phyloP scores from a whole-genome alignment of 2,329 filamentous ascomycete genomes.

The Diaporthe amygdali region DNA sequence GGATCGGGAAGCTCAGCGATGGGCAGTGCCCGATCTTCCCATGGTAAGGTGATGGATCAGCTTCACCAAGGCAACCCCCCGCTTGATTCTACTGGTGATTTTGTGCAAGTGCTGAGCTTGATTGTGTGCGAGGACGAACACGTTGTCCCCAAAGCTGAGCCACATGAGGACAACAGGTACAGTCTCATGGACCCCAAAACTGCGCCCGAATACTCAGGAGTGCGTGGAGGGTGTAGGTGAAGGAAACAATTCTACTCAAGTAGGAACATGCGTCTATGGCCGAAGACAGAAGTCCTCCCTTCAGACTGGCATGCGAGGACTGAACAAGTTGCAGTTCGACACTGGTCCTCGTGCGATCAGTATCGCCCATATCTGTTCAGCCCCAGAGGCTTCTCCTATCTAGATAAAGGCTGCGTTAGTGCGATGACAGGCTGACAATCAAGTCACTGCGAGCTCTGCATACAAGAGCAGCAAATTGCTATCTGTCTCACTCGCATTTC shows the following conservation, averaged over 20 bases:
- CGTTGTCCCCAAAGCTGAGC: neutral
- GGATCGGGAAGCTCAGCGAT: neutral
- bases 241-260: neutral
- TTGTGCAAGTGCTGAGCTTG: neutral
- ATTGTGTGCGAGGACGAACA: neutral
- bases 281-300: neutral
- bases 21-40: neutral
- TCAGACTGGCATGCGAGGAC: too few relatives aligned
- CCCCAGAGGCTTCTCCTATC: neutral
- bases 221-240: neutral
- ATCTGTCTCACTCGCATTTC: neutral
- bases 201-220: neutral
- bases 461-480: neutral
- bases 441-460: neutral
- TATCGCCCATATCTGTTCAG: too few relatives aligned
- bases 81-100: neutral
- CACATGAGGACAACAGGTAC: neutral
- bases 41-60: neutral
- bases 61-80: neutral
- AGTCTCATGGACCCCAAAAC: neutral
- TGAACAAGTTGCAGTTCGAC: too few relatives aligned
- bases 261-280: too few relatives aligned
- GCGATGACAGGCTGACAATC: neutral
- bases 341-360: too few relatives aligned
- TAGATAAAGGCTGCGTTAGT: neutral